Conservation (phyloP, 192 early-diverging fungal species). For the Gonapodya sp. region DNA sequence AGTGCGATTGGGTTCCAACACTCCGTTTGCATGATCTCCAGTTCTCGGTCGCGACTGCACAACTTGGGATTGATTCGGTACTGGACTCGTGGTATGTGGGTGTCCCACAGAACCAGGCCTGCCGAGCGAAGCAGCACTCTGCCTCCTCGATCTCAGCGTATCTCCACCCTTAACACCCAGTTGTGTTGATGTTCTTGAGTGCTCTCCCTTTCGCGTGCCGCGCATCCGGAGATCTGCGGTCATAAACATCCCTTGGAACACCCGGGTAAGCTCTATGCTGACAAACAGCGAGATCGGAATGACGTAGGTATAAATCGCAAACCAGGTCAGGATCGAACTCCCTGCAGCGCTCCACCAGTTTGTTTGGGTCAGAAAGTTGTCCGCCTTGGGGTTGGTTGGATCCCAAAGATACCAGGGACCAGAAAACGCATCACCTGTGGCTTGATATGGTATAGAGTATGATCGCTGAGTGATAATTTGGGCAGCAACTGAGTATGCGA, state of each 20-base stretch:
- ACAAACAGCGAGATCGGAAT: constrained; percentile 70
- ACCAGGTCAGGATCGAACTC: constrained; percentile 26
- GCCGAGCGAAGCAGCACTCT: neutral
- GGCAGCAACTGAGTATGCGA: neutral
- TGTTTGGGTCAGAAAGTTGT: neutral
- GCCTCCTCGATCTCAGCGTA: neutral
- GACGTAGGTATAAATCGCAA: constrained; percentile 55
- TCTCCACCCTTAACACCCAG: neutral
- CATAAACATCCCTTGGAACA: constrained; percentile 56
- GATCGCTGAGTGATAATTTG: neutral
- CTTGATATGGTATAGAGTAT: neutral
- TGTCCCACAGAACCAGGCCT: neutral
- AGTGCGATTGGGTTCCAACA: neutral
- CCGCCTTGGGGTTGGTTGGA: neutral
- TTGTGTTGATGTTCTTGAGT: neutral
- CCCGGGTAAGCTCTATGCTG: constrained; percentile 56
- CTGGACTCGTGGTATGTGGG: neutral
- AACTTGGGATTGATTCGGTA: neutral
- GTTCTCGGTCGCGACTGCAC: neutral
- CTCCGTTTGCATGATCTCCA: neutral
- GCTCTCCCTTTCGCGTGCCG: constrained; percentile 2
- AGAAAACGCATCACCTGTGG: neutral
- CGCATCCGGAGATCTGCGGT: constrained; percentile 52
- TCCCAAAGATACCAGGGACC: neutral
- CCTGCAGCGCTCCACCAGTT: neutral